Percentiles rank a stretch among this genome's conserved stretches.
Conservation (phyloP, 177 flowering plant genomes). For the Telopea speciosissima region DNA sequence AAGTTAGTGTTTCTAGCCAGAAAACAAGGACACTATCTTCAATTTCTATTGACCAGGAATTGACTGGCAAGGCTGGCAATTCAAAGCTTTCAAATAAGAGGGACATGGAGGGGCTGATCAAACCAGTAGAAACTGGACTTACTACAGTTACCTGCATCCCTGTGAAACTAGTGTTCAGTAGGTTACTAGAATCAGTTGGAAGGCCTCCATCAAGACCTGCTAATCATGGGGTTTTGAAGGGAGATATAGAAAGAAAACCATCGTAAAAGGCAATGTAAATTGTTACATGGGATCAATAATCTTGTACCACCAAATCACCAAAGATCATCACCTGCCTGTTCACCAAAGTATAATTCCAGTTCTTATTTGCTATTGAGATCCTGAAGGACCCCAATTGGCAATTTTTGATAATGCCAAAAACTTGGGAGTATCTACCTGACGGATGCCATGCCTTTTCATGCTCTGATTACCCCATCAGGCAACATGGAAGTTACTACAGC, state of each 20-base stretch:
- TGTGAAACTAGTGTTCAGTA: constrained; percentile 75
- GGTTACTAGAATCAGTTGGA: constrained; percentile 80
- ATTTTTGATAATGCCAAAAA: too few relatives aligned
- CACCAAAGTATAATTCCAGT: not conserved
- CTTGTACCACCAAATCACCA: constrained; percentile 5
- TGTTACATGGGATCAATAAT: constrained; percentile 20
- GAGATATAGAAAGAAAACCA: constrained; percentile 25
- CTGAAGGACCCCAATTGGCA: too few relatives aligned
- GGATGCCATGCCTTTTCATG: too few relatives aligned
- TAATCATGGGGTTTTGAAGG: constrained; percentile 22
- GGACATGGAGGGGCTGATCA: constrained; percentile 39
- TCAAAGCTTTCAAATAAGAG: constrained; percentile 16
- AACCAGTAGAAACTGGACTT: constrained; percentile 36
- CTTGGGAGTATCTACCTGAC: too few relatives aligned
- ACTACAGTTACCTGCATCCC: constrained; percentile 76
- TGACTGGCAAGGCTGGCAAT: constrained; percentile 14
- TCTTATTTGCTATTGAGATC: too few relatives aligned
- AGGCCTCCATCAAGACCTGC: constrained; percentile 49
- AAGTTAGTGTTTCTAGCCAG: constrained; percentile 46
- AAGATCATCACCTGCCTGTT: not conserved
- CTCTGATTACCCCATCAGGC: too few relatives aligned
- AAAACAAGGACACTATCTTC: constrained; percentile 84
- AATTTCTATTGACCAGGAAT: constrained; percentile 44
- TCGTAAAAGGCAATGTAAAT: constrained; percentile 26
- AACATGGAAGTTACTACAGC: too few relatives aligned